Evolutionary conservation across 2,329 filamentous ascomycete genomes (phyloP).

Genomic region (Grosmannia penicillata): DNA sequence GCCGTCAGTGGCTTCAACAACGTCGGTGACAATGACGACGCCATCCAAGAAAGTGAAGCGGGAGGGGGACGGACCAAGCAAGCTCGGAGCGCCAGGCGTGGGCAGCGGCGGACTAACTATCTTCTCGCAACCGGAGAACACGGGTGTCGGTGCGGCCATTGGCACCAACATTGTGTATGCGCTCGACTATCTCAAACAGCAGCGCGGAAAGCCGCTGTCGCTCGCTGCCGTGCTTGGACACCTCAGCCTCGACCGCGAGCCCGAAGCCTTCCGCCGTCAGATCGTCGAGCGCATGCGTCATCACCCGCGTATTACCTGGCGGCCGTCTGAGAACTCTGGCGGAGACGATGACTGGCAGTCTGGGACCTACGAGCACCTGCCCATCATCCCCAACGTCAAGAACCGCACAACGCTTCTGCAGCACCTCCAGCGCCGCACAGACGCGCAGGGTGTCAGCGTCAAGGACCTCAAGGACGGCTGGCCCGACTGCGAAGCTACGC

Average conservation of each 20-base stretch:
- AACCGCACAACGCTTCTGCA: constrained; percentile 62
- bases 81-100: neutral
- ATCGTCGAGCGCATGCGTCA: constrained; percentile 55
- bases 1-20: constrained; percentile 38
- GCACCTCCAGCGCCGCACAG: constrained; percentile 67
- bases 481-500: constrained; percentile 66
- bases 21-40: constrained; percentile 38
- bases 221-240: constrained; percentile 70
- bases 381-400: constrained; percentile 66
- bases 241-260: constrained; percentile 52
- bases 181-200: constrained; percentile 65
- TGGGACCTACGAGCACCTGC: constrained; percentile 70
- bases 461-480: constrained; percentile 94
- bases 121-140: constrained; percentile 65
- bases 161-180: constrained; percentile 82
- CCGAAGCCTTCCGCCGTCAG: constrained; percentile 45
- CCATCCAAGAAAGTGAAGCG: constrained; percentile 49
- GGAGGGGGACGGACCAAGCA: constrained; percentile 21
- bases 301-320: constrained; percentile 44
- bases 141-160: constrained; percentile 63
- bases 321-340: no score
- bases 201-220: constrained; percentile 51
- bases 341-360: constrained; percentile 30
- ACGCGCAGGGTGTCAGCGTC: constrained; percentile 66
- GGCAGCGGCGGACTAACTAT: constrained; percentile 27